Evolutionary conservation across 768 basidiomycete genomes (phyloP).

Genomic region (Cystobasidiopsis lactophilus): DNA sequence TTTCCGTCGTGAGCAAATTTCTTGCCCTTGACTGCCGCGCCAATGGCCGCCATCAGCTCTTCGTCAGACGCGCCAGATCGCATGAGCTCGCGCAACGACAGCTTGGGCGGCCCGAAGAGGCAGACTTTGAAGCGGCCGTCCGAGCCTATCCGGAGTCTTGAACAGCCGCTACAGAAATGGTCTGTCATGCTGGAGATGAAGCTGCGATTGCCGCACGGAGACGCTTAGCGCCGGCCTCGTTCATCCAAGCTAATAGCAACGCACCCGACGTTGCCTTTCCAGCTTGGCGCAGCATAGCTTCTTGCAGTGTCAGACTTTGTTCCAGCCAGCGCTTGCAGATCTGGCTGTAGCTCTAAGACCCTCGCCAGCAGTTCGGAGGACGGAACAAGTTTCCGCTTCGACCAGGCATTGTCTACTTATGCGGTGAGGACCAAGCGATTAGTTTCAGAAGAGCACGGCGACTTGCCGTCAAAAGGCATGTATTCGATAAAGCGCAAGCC

Average conservation of each 20-base stretch:
- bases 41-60: conserved; percentile 27
- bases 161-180: conserved; percentile 71
- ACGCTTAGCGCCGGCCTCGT: too few relatives aligned
- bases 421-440: neutral
- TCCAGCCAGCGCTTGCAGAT: conserved; percentile 30
- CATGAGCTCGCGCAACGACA: conserved; percentile 56
- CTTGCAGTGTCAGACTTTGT: conserved; percentile 60
- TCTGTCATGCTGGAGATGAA: conserved; percentile 86
- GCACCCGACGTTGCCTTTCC: conserved; percentile 34
- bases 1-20: conserved; percentile 20
- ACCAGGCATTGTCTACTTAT: conserved; percentile 58
- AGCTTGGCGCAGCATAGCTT: conserved; percentile 50
- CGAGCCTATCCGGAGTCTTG: conserved; percentile 61
- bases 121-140: conserved; percentile 86
- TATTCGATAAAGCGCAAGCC: conserved; percentile 77
- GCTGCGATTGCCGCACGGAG: conserved; percentile 24
- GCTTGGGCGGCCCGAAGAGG: conserved; percentile 61
- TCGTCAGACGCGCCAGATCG: conserved; percentile 42
- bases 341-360: conserved; percentile 33
- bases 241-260: neutral
- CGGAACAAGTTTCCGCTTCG: conserved; percentile 58
- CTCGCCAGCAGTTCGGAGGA: conserved; percentile 40
- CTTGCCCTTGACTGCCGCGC: conserved; percentile 10
- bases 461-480: conserved; percentile 71
- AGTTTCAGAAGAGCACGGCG: neutral